Base-by-base conservation (phyloP, 768 basidiomycete species). In the Pisolithus albus region DNA sequence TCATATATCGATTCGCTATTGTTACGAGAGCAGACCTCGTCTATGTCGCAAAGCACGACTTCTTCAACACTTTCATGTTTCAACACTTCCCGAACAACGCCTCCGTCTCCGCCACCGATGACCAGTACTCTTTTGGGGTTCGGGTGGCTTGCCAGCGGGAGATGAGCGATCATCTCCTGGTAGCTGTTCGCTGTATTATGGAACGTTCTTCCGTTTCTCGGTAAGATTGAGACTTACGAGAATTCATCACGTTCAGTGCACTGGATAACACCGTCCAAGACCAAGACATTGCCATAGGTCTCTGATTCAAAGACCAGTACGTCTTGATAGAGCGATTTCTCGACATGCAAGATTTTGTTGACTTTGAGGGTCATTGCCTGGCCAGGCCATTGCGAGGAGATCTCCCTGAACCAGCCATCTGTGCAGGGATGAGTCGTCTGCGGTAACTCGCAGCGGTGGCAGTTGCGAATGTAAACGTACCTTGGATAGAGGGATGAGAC, bases 171-270 rank as follows among this genome's bases (percentile, higher is more conserved):
- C 95, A 98, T 96, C 74, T 99, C 95, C 64, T 97, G 93, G 71
- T 98, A 97, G 10, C 92, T 96, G 61, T 41, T 44, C 21, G n/a
- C 28, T 30, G 42, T 24, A 32, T 43, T 30, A 21, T 15, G 9
- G 32, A 16, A 18, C 7, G 32, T 23, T 23, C 18, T 24, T 4
- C 18, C 2, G 5, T 15, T 16, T 41, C 57, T 55, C 18, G 5
- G 2, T 1, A 45, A 5, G 45, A n/a, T 18, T 24, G 32, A 21
- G 3, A 79, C 88, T 59, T 63, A 92, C 92, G 94, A 93, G 71
- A 99, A 99, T 70, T 99, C 96, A 64, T 99, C 96, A 44, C 94
- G 84, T 72, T 99, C 96, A 2, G 94, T 96, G 73, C 88, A 92
- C 69, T 99, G 95, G 59, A 99, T 88, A 50, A 88, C 92, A 49